phyloP scores from a whole-genome alignment of 2,329 filamentous ascomycete species.

The Xylaria arbuscula region DNA sequence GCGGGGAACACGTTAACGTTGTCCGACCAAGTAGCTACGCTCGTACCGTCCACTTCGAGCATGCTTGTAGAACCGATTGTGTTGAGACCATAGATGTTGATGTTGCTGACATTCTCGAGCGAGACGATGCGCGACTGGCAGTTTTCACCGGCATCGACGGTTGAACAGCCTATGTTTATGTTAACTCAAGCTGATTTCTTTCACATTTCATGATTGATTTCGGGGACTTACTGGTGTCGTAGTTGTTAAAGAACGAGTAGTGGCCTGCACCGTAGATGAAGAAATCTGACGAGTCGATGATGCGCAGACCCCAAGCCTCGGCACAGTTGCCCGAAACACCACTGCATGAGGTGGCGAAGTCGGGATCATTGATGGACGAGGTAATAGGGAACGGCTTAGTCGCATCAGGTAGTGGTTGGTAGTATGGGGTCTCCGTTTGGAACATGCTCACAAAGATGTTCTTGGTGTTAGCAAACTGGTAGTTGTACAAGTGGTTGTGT shows the following conservation, averaged over 20 bases:
- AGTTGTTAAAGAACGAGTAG: constrained; percentile 71
- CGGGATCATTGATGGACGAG: constrained; percentile 56
- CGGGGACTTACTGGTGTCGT: constrained; percentile 55
- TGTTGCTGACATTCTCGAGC: constrained; percentile 52
- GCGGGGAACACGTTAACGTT: constrained; percentile 50
- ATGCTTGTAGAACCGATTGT: constrained; percentile 58
- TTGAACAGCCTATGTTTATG: constrained; percentile 49
- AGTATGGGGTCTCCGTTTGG: constrained; percentile 76
- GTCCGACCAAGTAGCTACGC: constrained; percentile 48
- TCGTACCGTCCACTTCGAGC: constrained; percentile 50
- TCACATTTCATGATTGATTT: neutral
- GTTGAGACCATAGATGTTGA: constrained; percentile 60
- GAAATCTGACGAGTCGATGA: constrained; percentile 64
- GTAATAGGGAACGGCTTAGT: constrained; percentile 61
- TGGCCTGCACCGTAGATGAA: constrained; percentile 69
- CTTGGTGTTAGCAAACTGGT: constrained; percentile 67
- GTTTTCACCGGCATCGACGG: constrained; percentile 50
- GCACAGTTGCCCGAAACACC: constrained; percentile 55
- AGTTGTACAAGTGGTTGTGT: constrained; percentile 72
- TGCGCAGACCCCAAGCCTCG: constrained; percentile 68
- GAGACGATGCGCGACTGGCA: constrained; percentile 57
- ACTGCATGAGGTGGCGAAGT: constrained; percentile 59
- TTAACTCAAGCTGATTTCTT: constrained; percentile 20
- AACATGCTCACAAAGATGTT: constrained; percentile 70
- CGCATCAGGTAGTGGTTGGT: constrained; percentile 68